phyloP scores from a whole-genome alignment of 169 alveolate species.

The Plasmodium vinckei region DNA sequence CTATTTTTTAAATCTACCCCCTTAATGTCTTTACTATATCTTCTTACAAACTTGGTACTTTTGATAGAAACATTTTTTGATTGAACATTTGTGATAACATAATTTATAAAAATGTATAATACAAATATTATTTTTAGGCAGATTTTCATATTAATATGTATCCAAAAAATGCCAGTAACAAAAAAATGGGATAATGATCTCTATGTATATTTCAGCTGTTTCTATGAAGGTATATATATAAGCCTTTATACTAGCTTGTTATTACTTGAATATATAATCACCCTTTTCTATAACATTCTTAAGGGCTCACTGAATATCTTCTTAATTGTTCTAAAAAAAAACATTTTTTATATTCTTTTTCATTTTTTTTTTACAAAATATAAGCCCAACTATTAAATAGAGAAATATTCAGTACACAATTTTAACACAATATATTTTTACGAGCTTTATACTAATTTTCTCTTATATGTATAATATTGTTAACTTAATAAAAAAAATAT shows the following conservation, averaged over 20 bases:
- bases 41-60: constrained; percentile 1
- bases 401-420: too few species aligned
- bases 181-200: too few species aligned
- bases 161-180: not conserved
- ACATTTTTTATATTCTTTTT: not conserved
- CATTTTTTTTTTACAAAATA: not conserved
- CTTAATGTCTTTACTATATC: not conserved
- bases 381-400: not conserved
- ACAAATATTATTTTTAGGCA: constrained; percentile 7
- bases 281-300: too few species aligned
- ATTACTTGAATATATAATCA: too few species aligned
- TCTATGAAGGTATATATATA: too few species aligned
- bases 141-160: constrained; percentile 29
- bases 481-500: too few species aligned
- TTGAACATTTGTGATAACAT: constrained; percentile 4
- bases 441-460: too few species aligned
- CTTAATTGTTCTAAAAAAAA: not conserved
- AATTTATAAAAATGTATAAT: constrained; percentile 7
- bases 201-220: too few species aligned
- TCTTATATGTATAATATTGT: too few species aligned
- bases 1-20: constrained; percentile 2
- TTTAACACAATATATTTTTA: too few species aligned
- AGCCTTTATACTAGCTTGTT: too few species aligned
- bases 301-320: not conserved
- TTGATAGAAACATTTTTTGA: constrained; percentile 12